Percentiles rank a stretch among this genome's conserved stretches.
phyloP scores from a whole-genome alignment of 805 yeast genomes.

The Groenewaldozyma salmanticensis region DNA sequence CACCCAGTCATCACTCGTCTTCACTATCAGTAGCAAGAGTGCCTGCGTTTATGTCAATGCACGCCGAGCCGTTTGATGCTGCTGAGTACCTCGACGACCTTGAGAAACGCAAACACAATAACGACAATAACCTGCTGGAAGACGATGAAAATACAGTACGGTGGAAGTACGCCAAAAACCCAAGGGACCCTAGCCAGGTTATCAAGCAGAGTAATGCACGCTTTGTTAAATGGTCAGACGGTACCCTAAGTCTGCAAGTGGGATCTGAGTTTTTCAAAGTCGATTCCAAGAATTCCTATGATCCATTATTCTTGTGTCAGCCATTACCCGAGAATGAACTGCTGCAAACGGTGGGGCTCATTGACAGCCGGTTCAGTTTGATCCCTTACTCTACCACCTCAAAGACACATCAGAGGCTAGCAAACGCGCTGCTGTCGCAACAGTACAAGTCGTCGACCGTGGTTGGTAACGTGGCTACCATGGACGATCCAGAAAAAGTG shows the following conservation, averaged over 20 bases:
- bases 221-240: conserved; percentile 91
- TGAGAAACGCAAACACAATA: conserved; percentile 25
- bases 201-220: conserved; percentile 83
- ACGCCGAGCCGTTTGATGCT: conserved; percentile 84
- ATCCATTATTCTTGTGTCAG: conserved; percentile 62
- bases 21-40: conserved; percentile 46
- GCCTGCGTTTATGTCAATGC: conserved; percentile 76
- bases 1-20: conserved; percentile 20
- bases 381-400: conserved; percentile 89
- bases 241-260: conserved; percentile 71
- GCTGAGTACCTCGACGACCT: conserved; percentile 44
- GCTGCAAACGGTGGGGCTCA: conserved; percentile 55
- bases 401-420: conserved; percentile 67
- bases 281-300: conserved; percentile 43
- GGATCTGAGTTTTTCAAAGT: conserved; percentile 86
- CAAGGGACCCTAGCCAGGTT: conserved; percentile 44
- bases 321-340: conserved; percentile 65
- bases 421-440: conserved; percentile 33
- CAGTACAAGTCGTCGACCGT: conserved; percentile 21
- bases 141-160: conserved; percentile 78
- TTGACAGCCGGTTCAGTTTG: conserved; percentile 59
- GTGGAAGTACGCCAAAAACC: conserved; percentile 80
- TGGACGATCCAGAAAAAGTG: conserved; percentile 35
- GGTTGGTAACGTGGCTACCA: conserved; percentile 31
- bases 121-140: conserved; percentile 34